phyloP scores from a whole-genome alignment of 2,329 filamentous ascomycete species.

The Colletotrichum brevisporum region DNA sequence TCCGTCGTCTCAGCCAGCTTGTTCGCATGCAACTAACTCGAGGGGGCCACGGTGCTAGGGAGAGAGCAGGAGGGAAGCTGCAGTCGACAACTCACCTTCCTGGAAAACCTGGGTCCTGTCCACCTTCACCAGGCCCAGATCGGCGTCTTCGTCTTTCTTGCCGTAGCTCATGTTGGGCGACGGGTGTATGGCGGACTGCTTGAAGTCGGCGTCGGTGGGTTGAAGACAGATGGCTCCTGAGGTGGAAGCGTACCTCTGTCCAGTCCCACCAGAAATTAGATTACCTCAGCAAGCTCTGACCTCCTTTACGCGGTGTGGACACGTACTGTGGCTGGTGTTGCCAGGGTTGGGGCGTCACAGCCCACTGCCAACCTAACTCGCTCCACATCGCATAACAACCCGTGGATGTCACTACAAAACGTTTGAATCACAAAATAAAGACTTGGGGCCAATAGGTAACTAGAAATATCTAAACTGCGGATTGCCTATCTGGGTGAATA shows the following conservation, averaged over 20 bases:
- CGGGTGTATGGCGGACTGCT: constrained; percentile 49
- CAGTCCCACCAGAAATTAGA: background rate
- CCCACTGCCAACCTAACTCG: background rate
- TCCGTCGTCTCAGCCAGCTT: constrained; percentile 41
- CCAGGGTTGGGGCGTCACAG: no score
- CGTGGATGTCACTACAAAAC: background rate
- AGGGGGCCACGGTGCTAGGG: constrained; percentile 4
- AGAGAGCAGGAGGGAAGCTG: background rate
- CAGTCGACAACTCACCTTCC: constrained; percentile 78
- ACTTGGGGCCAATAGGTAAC: no score
- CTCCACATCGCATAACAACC: no score
- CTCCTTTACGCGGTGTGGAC: constrained; percentile 8
- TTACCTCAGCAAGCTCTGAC: background rate
- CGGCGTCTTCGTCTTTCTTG: constrained; percentile 99
- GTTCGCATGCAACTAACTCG: constrained; percentile 21
- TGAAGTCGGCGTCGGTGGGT: constrained; percentile 50
- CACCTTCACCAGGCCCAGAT: constrained; percentile 93
- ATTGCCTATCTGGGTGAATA: constrained; percentile 36
- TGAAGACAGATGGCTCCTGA: constrained; percentile 31
- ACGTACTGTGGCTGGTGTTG: background rate
- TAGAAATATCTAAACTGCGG: constrained; percentile 32
- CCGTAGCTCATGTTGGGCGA: constrained; percentile 88
- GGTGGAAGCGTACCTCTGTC: background rate
- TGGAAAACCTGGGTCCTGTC: constrained; percentile 98
- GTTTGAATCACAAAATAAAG: background rate